A percentile compares a stretch with the other conserved stretches of the same genome.
phyloP scores from a whole-genome alignment of 2,329 filamentous ascomycete species.

The Arthrobotrys iridis region DNA sequence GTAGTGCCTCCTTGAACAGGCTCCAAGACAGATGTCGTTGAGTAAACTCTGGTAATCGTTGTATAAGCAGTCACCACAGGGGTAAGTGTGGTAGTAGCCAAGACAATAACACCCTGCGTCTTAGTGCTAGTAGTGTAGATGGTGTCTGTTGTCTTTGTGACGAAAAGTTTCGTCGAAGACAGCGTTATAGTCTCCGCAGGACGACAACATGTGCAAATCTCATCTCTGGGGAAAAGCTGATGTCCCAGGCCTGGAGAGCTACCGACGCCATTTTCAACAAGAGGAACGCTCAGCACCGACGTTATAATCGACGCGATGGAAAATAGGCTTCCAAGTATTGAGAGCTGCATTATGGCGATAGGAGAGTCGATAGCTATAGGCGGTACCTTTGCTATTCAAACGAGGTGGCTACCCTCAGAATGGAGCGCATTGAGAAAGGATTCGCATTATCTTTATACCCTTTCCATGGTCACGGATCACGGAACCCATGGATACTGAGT shows the following conservation, averaged over 20 bases:
- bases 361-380: background rate
- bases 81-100: background rate
- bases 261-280: background rate
- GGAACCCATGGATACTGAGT: background rate
- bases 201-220: slow-evolving; percentile 18
- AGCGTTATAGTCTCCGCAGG: slow-evolving; percentile 17
- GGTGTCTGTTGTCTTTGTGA: slow-evolving; percentile 13
- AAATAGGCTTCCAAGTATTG: background rate
- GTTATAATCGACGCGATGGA: background rate
- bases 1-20: background rate
- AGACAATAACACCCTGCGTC: background rate
- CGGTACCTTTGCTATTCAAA: background rate
- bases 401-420: background rate
- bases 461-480: background rate
- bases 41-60: background rate
- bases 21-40: background rate
- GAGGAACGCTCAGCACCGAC: background rate
- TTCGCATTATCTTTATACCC: background rate
- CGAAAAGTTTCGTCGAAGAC: slow-evolving; percentile 3
- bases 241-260: slow-evolving; percentile 1
- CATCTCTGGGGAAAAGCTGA: slow-evolving; percentile 16
- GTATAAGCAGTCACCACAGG: slow-evolving; percentile 9
- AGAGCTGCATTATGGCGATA: background rate
- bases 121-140: slow-evolving; percentile 25
- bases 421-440: background rate